Percentiles rank a stretch among this genome's conserved stretches.
Conservation (phyloP, 192 early-diverging fungal genomes). For the Physocladia obscura region DNA sequence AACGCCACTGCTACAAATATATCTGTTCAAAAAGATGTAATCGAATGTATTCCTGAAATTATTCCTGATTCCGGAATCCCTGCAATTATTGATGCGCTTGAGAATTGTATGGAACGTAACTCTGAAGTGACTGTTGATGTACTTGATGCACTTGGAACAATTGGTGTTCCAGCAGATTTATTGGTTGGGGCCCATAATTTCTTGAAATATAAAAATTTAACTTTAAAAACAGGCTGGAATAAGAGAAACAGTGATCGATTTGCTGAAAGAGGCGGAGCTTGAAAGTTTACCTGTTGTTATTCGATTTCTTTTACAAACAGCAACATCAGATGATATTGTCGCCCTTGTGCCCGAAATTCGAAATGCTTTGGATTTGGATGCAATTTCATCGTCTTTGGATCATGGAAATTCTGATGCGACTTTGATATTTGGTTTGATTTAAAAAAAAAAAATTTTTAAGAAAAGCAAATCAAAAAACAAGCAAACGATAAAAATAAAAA, state of each 20-base stretch:
- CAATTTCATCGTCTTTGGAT: conserved; percentile 2
- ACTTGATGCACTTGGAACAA: conserved; percentile 10
- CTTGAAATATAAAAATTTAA: background rate
- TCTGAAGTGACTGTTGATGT: background rate
- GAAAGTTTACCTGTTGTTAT: conserved; percentile 12
- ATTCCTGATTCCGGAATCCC: conserved; percentile 19
- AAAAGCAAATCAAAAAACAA: too few relatives aligned
- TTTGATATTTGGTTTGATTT: conserved; percentile 3
- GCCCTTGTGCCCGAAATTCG: background rate
- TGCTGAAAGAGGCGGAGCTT: background rate
- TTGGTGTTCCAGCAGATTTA: conserved; percentile 6
- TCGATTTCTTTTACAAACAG: conserved; percentile 21
- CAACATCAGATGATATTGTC: background rate
- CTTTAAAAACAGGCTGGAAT: conserved; percentile 12
- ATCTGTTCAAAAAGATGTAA: background rate
- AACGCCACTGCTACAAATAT: background rate
- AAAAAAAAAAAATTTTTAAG: too few relatives aligned
- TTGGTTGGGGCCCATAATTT: conserved; percentile 2
- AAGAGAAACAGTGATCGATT: background rate
- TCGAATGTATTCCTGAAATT: conserved; percentile 22
- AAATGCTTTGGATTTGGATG: background rate
- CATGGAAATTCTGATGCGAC: background rate
- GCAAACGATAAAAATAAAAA: too few relatives aligned
- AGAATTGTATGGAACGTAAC: conserved; percentile 3
- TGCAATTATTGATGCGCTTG: background rate